Evolutionary conservation across 495 filamentous ascomycete genomes (phyloP), one percentile per base, ranked within the genome.

Genomic region (Lichenothelia convexa): DNA sequence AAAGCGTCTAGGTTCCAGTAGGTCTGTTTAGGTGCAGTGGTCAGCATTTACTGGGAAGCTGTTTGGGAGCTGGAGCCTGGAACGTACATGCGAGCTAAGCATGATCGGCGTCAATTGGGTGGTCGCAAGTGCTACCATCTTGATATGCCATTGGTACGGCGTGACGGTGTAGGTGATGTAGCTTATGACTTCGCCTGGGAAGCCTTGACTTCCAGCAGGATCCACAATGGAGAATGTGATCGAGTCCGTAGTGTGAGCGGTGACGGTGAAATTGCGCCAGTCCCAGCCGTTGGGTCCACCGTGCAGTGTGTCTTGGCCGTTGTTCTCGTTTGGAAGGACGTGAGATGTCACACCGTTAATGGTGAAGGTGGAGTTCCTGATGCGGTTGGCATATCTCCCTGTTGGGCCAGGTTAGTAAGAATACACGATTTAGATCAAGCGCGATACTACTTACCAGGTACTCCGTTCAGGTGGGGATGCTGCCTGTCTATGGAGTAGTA

Each of bases 1-100:
- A 84, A 92, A 7, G 72, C 83, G 51, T 86, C 81, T 37, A 92
- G 61, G 56, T 91, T 89, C 80, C 81, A 92, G 61, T 91, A 92
- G 33, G 78, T 71, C 60, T 83, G 73, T 45, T 78, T 70, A 38
- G 12, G 3, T 17, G 16, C 13, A 5, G 3, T 36, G 13, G 13
- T 3, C 29, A 16, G 11, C 5, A 29, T 29, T 15, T 27, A 5
- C 19, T n/a, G 1, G 22, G 23, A 29, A 30, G 5, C 18, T 18
- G 11, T 17, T 27, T 5, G 22, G 5, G 20, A 12, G 5, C n/a
- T n/a, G 3, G n/a, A n/a, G 21, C 20, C n/a, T n/a, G n/a, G n/a
- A n/a, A 21, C 35, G 29, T 18, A 50, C 47, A 35, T 59, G 55
- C 19, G 54, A 56, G 39, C 39, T 51, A 12, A 78, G 57, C 73